Evolutionary conservation across 805 yeast genomes (phyloP).

Genomic region (Candida qinlingensis): DNA sequence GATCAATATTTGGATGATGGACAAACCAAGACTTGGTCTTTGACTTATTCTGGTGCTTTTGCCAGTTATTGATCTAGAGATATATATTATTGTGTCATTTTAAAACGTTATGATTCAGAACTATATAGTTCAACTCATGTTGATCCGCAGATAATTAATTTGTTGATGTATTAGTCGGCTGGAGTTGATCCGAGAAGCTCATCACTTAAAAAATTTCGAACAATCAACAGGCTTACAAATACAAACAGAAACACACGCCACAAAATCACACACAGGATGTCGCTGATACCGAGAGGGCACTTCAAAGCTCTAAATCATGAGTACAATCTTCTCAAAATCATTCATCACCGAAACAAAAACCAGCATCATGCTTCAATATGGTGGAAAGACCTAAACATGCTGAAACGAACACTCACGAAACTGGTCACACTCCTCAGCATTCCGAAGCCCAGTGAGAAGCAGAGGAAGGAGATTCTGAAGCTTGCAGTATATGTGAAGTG

Average conservation of each 20-base stretch:
- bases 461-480: conserved; percentile 16
- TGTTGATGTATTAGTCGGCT: no score
- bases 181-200: no score
- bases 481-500: background rate
- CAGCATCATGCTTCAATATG: conserved; percentile 71
- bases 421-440: conserved; percentile 27
- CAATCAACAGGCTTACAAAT: no score
- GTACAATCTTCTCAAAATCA: conserved; percentile 50
- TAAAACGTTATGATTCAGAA: no score
- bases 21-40: conserved; percentile 82
- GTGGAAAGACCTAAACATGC: conserved; percentile 67
- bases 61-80: conserved; percentile 3
- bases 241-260: no score
- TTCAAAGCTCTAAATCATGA: conserved; percentile 38
- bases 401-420: conserved; percentile 51
- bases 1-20: conserved; percentile 69
- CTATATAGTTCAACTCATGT: no score
- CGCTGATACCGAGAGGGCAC: conserved; percentile 4
- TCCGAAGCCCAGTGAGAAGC: background rate
- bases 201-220: no score
- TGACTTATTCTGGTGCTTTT: conserved; percentile 59
- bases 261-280: background rate
- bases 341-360: conserved; percentile 67
- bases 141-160: no score
- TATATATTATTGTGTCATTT: no score